phyloP scores from a whole-genome alignment of 768 basidiomycete species.

The Exidia glandulosa region DNA sequence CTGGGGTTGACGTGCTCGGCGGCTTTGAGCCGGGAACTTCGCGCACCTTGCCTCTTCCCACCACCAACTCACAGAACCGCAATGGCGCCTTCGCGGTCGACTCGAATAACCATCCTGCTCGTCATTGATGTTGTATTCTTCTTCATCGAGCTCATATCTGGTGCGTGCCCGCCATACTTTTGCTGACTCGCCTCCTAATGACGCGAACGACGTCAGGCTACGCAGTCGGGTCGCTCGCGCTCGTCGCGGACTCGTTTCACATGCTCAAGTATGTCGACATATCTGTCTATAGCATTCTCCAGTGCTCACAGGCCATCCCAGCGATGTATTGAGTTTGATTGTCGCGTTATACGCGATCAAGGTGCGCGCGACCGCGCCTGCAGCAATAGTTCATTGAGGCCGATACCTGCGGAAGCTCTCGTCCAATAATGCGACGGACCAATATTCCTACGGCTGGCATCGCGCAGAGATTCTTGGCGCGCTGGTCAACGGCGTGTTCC shows the following conservation, averaged over 20 bases:
- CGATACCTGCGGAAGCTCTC: slow-evolving; percentile 48
- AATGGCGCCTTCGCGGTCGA: slow-evolving; percentile 48
- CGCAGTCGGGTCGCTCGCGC: slow-evolving; percentile 89
- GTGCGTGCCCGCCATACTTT: slow-evolving; percentile 25
- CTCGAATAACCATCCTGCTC: slow-evolving; percentile 65
- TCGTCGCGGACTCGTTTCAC: slow-evolving; percentile 95
- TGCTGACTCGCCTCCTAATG: background rate
- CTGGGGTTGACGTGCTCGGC: background rate
- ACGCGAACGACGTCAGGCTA: slow-evolving; percentile 44
- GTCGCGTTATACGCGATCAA: slow-evolving; percentile 95
- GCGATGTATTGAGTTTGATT: slow-evolving; percentile 91
- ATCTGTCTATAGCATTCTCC: background rate
- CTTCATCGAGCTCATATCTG: slow-evolving; percentile 72
- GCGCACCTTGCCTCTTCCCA: slow-evolving; percentile 1
- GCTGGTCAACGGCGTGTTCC: slow-evolving; percentile 91
- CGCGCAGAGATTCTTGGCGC: slow-evolving; percentile 94
- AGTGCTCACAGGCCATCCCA: slow-evolving; percentile 23
- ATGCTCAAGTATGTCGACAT: slow-evolving; percentile 81
- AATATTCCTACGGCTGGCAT: slow-evolving; percentile 99
- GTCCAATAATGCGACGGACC: slow-evolving; percentile 40
- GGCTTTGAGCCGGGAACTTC: background rate
- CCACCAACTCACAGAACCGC: slow-evolving; percentile 6
- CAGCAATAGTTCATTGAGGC: background rate
- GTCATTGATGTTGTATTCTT: slow-evolving; percentile 82
- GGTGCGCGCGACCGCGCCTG: slow-evolving; percentile 24